phyloP scores from a whole-genome alignment of 352 stramenopile genomes.

The Phytophthora agathidicida region DNA sequence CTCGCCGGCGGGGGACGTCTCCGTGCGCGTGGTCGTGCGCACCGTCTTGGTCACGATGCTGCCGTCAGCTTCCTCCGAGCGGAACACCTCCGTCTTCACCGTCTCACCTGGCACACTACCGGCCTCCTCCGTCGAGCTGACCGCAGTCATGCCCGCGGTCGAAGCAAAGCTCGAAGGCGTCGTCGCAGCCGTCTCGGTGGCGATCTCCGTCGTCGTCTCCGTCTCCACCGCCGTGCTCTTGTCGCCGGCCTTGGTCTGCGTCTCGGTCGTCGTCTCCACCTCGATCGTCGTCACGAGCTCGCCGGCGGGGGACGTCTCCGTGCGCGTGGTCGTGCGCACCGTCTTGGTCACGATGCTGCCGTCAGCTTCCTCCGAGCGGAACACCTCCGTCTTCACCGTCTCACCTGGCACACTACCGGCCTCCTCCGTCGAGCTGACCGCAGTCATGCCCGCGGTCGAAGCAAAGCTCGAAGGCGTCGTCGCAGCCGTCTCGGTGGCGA shows the following conservation, averaged over 20 bases:
- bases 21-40: constrained; percentile 6
- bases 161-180: not conserved
- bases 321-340: not conserved
- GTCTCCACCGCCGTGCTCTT: not conserved
- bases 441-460: not conserved
- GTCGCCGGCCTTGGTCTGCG: not conserved
- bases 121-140: not conserved
- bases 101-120: not conserved
- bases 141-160: not conserved
- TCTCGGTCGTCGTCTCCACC: not conserved
- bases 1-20: not conserved
- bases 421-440: not conserved
- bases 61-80: constrained; percentile 1
- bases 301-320: not conserved
- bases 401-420: not conserved
- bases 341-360: constrained; percentile 1
- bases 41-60: constrained; percentile 5
- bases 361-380: not conserved
- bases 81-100: constrained; percentile 3
- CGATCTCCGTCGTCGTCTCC: not conserved
- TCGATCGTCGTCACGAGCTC: not conserved
- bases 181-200: not conserved
- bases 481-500: not conserved
- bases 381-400: constrained; percentile 1
- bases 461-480: not conserved